Conservation (phyloP, 257 asterid genomes). For the Cynanchum wilfordii region DNA sequence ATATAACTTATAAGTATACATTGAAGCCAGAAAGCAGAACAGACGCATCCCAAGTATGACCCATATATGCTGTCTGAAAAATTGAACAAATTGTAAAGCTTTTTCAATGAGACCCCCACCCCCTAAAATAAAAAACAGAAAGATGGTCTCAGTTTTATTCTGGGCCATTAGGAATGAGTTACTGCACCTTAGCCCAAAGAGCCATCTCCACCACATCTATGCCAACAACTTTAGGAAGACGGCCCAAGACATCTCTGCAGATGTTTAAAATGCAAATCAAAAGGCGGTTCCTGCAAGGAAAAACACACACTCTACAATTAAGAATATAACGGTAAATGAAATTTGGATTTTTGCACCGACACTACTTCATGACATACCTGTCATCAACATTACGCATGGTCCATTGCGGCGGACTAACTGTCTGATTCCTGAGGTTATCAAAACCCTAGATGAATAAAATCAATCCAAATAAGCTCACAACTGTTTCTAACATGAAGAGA, state of each 20-base stretch:
- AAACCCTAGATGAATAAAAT: constrained; percentile 60
- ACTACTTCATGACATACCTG: constrained; percentile 40
- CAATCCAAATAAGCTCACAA: constrained; percentile 23
- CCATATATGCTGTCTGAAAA: neutral
- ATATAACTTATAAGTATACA: neutral
- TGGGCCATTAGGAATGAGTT: constrained; percentile 13
- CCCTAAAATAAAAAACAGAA: neutral
- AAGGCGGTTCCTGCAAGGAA: constrained; percentile 66
- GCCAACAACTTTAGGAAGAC: constrained; percentile 93
- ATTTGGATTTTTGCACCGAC: neutral
- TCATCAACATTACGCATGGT: constrained; percentile 96
- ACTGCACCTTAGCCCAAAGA: constrained; percentile 97
- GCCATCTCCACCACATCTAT: constrained; percentile 99
- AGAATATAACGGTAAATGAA: neutral
- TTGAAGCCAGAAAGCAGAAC: neutral
- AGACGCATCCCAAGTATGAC: neutral
- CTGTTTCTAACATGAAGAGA: constrained; percentile 9
- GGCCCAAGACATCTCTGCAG: constrained; percentile 79
- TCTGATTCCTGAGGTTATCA: constrained; percentile 89
- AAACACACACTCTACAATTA: neutral
- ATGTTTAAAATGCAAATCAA: constrained; percentile 74
- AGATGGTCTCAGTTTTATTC: neutral
- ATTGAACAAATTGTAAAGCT: neutral
- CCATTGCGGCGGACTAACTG: constrained; percentile 99
- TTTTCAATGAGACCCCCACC: neutral